Conservation (phyloP, 1,284 basidiomycete genomes). For the Cutaneotrichosporon sp. region DNA sequence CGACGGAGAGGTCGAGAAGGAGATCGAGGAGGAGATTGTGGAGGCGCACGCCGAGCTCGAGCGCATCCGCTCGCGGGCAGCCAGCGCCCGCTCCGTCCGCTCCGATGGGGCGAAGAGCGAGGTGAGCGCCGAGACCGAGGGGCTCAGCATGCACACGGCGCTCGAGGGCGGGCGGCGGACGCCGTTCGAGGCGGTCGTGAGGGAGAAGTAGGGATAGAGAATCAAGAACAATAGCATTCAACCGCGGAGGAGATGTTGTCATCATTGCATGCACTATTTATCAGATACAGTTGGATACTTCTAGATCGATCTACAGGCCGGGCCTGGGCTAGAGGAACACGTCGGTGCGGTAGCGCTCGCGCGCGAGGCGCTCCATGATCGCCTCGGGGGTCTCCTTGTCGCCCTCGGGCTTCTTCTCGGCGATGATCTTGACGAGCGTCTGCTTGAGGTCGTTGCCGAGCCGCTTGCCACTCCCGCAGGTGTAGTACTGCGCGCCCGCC, state of each 20-base stretch:
- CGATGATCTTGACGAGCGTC: slow-evolving; percentile 21
- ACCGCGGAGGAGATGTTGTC: neutral
- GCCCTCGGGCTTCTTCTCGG: neutral
- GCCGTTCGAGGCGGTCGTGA: neutral
- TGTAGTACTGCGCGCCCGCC: slow-evolving; percentile 57
- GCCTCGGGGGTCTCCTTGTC: slow-evolving; percentile 7
- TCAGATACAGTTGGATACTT: too few relatives aligned
- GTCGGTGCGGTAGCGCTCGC: slow-evolving; percentile 20
- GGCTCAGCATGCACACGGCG: neutral
- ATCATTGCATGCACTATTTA: neutral
- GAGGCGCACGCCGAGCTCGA: neutral
- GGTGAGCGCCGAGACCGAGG: neutral
- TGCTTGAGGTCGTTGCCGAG: slow-evolving; percentile 20
- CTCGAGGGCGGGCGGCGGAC: neutral
- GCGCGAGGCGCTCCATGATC: slow-evolving; percentile 10
- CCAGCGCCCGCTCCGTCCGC: neutral
- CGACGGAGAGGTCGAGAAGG: slow-evolving; percentile 1
- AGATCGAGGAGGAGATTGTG: slow-evolving; percentile 1
- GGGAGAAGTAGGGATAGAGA: neutral
- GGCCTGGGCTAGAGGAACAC: slow-evolving; percentile 42
- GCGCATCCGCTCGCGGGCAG: neutral
- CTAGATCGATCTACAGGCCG: too few relatives aligned
- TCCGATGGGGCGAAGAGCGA: neutral
- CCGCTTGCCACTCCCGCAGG: slow-evolving; percentile 54
- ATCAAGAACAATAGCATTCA: neutral